phyloP scores from a whole-genome alignment of 2,329 filamentous ascomycete species.

The Triangularia verruculosa region DNA sequence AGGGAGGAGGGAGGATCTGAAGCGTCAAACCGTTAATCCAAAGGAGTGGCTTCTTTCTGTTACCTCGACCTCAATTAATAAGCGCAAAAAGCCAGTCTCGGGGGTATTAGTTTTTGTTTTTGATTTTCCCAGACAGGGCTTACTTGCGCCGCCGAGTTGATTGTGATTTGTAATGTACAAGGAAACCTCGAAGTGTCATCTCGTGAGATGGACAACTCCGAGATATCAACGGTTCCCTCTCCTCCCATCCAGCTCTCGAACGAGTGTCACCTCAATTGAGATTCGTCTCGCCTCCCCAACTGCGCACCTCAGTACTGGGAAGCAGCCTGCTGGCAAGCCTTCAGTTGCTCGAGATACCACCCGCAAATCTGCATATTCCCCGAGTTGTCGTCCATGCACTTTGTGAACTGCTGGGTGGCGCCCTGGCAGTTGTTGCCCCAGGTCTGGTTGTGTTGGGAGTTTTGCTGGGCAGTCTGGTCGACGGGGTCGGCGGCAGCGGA shows the following conservation, averaged over 20 bases:
- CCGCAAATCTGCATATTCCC: slow-evolving; percentile 95
- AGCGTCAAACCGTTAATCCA: not conserved
- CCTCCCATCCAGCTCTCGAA: not conserved
- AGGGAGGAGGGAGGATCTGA: not conserved
- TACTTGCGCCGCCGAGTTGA: slow-evolving; percentile 1
- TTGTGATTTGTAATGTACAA: not conserved
- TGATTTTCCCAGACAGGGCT: not conserved
- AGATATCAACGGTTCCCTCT: too few relatives aligned
- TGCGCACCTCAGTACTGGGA: slow-evolving; percentile 61
- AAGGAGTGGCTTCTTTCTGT: not conserved
- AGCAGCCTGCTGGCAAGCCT: slow-evolving; percentile 78
- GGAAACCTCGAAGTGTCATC: not conserved
- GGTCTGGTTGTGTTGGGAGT: slow-evolving; percentile 52
- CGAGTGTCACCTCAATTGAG: too few relatives aligned
- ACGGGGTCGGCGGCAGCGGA: slow-evolving; percentile 53
- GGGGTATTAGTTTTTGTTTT: not conserved
- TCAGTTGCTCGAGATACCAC: slow-evolving; percentile 98
- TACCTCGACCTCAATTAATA: not conserved
- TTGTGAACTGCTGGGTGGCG: slow-evolving; percentile 82
- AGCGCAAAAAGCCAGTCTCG: not conserved
- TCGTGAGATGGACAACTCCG: too few relatives aligned
- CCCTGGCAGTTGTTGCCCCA: slow-evolving; percentile 68
- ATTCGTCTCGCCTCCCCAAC: not conserved
- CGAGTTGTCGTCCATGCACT: slow-evolving; percentile 93
- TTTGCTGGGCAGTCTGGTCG: slow-evolving; percentile 39